These are phyloP conservation scores for Sporothrix pseudoabietina DNA, from an alignment of 2,329 filamentous ascomycete genomes.

Conservation along the genomic window DNA sequence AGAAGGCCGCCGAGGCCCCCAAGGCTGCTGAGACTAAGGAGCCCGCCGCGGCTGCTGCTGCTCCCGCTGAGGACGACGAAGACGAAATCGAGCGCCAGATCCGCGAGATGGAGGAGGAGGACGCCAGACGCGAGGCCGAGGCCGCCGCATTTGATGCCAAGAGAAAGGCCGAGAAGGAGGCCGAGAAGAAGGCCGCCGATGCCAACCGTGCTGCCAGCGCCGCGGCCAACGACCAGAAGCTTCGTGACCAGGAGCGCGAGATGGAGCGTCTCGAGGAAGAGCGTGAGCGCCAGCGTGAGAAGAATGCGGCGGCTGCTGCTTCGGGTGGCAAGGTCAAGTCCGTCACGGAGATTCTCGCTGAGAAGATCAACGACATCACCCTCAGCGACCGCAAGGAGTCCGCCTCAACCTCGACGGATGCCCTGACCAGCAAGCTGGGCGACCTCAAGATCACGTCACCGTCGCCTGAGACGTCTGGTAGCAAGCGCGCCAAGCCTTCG, in stretches of 20 bases:
- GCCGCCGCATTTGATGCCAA: conserved; percentile 33
- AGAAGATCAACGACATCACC: conserved; percentile 45
- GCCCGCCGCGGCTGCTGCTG: conserved; percentile 35
- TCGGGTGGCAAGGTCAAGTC: conserved; percentile 47
- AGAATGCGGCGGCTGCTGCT: conserved; percentile 51
- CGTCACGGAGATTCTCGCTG: conserved; percentile 56
- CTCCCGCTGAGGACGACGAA: conserved; percentile 49
- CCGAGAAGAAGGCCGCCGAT: conserved; percentile 30
- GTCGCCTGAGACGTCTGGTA: conserved; percentile 46
- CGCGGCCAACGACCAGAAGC: conserved; percentile 48
- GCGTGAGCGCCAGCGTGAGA: conserved; percentile 59
- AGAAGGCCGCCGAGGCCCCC: conserved; percentile 14
- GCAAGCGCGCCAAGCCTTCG: conserved; percentile 70
- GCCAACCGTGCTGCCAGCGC: conserved; percentile 31
- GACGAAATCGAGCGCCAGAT: conserved; percentile 37
- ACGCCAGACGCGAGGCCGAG: conserved; percentile 34
- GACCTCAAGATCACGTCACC: conserved; percentile 50
- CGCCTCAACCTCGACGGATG: conserved; percentile 43
- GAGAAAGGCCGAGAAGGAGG: conserved; percentile 34
- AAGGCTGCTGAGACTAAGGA: conserved; percentile 40
- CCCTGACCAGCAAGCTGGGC: conserved; percentile 55
- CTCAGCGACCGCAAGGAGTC: conserved; percentile 50
- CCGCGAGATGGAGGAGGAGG: conserved; percentile 37
- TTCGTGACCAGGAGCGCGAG: conserved; percentile 72
- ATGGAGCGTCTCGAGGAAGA: conserved; percentile 74